Percentiles rank a stretch among this genome's conserved stretches.
Evolutionary conservation across 306 rosid species (phyloP).

Genomic region (Castanea mollissima): DNA sequence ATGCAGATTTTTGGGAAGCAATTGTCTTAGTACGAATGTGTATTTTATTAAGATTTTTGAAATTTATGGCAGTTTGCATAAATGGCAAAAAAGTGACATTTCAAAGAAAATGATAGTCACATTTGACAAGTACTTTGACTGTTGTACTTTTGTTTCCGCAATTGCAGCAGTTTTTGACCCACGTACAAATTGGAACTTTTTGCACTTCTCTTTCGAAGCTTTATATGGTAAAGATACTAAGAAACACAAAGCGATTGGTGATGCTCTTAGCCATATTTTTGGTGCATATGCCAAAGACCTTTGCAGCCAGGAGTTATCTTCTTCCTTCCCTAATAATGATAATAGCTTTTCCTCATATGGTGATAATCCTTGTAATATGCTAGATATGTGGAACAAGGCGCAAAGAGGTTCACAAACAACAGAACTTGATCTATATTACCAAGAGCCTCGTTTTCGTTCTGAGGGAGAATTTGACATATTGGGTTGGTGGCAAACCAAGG

Average conservation of each 20-base stretch:
- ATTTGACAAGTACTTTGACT: too few species aligned
- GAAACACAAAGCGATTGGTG: too few species aligned
- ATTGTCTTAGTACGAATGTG: too few species aligned
- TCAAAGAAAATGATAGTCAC: too few species aligned
- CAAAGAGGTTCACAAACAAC: not conserved
- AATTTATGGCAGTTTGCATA: too few species aligned
- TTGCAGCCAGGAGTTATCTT: not conserved
- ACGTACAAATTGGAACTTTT: not conserved
- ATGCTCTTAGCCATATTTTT: too few species aligned
- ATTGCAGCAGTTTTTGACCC: not conserved
- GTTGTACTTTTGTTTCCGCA: not conserved
- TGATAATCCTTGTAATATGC: not conserved
- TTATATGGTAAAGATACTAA: too few species aligned
- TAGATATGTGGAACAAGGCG: not conserved
- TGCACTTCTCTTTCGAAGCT: too few species aligned
- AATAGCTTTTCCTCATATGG: not conserved
- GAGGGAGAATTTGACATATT: not conserved
- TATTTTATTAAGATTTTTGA: too few species aligned
- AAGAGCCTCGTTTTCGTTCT: accelerated
- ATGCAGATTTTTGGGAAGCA: too few species aligned
- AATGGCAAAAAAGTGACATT: too few species aligned
- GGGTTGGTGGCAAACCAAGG: too few species aligned
- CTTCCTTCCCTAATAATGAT: not conserved
- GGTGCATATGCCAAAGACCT: not conserved
- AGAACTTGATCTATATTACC: not conserved